These are phyloP conservation scores for Salix udensis DNA, from an alignment of 345 rosid species.

Conservation along the genomic window DNA sequence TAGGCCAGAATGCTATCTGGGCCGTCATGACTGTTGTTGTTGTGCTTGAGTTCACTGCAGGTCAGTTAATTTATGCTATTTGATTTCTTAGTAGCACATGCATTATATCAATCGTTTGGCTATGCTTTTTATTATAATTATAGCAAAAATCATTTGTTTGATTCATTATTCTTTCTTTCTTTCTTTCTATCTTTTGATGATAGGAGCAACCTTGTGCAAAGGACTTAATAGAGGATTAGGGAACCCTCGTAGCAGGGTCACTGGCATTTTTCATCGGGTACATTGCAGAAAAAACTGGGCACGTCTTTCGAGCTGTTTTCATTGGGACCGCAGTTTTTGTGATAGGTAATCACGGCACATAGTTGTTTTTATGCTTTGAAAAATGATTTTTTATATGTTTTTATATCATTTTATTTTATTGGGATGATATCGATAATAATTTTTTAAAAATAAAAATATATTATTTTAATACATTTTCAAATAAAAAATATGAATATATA, in stretches of 20 bases:
- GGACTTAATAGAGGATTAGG: conserved; percentile 85
- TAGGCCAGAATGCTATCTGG: conserved; percentile 68
- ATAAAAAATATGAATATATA: too few species aligned
- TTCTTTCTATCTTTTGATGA: not conserved
- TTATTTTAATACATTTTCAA: too few species aligned
- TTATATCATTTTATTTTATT: too few species aligned
- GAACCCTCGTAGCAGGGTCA: conserved; percentile 68
- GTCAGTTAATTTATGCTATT: conserved; percentile 14
- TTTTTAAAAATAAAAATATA: too few species aligned
- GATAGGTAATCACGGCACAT: conserved; percentile 42
- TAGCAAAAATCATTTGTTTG: not conserved
- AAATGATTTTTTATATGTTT: too few species aligned
- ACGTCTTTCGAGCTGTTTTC: conserved; percentile 59
- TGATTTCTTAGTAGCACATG: not conserved
- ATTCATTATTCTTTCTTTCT: not conserved
- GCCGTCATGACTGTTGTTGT: conserved; percentile 87
- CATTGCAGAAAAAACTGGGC: conserved; percentile 49
- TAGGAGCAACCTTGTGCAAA: conserved; percentile 82
- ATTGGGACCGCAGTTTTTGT: conserved; percentile 66
- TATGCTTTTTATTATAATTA: not conserved
- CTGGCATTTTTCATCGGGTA: conserved; percentile 63
- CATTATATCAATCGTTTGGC: too few species aligned
- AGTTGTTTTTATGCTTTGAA: too few species aligned
- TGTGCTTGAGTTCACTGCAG: conserved; percentile 76
- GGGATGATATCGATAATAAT: too few species aligned